Percentiles rank a stretch among this genome's conserved stretches.
Evolutionary conservation across 768 basidiomycete species (phyloP).

Genomic region (Favolaschia claudopus): DNA sequence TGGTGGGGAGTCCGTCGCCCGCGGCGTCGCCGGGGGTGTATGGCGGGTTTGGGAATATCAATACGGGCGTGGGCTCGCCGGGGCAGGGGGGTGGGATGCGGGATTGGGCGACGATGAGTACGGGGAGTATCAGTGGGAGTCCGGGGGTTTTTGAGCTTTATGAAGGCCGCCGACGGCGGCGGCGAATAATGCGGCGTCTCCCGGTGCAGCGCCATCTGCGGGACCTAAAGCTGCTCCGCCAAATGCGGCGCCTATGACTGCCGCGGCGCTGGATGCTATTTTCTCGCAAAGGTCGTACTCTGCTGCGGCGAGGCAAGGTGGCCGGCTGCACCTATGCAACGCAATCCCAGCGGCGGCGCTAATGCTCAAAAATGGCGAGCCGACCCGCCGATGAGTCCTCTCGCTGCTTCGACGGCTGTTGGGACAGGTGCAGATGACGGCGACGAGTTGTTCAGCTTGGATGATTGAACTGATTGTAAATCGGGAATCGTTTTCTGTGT

Average conservation of each 20-base stretch:
- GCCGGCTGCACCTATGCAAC: slow-evolving; percentile 25
- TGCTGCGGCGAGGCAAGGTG: slow-evolving; percentile 41
- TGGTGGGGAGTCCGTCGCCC: slow-evolving; percentile 38
- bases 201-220: neutral
- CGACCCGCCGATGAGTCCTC: slow-evolving; percentile 59
- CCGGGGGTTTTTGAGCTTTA: slow-evolving; percentile 18
- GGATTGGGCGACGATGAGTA: slow-evolving; percentile 28
- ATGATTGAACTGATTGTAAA: too few species aligned
- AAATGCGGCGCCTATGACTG: slow-evolving; percentile 14
- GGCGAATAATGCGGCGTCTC: neutral
- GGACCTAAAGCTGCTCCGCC: slow-evolving; percentile 23
- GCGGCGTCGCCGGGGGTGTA: slow-evolving; percentile 33
- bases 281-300: slow-evolving; percentile 66
- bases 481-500: too few species aligned
- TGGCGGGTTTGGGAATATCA: slow-evolving; percentile 9
- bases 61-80: slow-evolving; percentile 15
- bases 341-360: slow-evolving; percentile 42
- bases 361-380: slow-evolving; percentile 39
- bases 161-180: slow-evolving; percentile 3
- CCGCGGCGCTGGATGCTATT: slow-evolving; percentile 52
- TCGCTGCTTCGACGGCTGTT: slow-evolving; percentile 68
- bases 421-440: slow-evolving; percentile 69
- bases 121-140: slow-evolving; percentile 18
- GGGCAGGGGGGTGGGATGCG: slow-evolving; percentile 1
- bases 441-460: slow-evolving; percentile 58